phyloP scores from a whole-genome alignment of 2,329 filamentous ascomycete species.

The Malbranchea cinnamomea region DNA sequence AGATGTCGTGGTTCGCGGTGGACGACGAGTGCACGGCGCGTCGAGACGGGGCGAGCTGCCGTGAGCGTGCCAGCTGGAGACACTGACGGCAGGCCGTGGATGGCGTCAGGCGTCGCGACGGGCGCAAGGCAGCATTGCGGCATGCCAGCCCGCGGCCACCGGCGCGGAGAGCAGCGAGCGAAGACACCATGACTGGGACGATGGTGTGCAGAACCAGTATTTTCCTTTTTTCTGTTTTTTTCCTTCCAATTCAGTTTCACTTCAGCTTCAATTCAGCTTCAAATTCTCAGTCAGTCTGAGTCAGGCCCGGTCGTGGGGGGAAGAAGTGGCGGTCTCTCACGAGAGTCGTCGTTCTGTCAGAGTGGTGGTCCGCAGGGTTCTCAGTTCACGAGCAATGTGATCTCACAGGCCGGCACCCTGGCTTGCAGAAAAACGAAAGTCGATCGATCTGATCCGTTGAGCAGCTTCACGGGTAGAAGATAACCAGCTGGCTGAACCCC shows the following conservation, averaged over 20 bases:
- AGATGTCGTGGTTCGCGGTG: conserved; percentile 62
- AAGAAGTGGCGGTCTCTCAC: no score
- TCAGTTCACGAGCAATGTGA: no score
- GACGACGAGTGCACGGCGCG: conserved; percentile 68
- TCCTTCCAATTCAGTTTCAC: no score
- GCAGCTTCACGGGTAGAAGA: background rate
- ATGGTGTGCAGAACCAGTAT: background rate
- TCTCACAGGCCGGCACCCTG: no score
- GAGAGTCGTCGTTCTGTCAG: no score
- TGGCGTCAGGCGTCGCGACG: conserved; percentile 14
- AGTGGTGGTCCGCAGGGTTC: no score
- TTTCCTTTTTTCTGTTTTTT: background rate
- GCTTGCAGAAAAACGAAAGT: background rate
- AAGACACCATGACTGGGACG: conserved; percentile 8
- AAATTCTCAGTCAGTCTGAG: no score
- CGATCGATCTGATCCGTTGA: background rate
- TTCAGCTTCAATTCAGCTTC: background rate
- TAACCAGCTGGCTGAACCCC: background rate
- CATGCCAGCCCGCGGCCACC: conserved; percentile 9
- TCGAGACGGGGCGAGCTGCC: conserved; percentile 3
- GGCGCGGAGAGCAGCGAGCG: conserved; percentile 8
- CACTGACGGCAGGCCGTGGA: conserved; percentile 18
- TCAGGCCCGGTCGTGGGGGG: no score
- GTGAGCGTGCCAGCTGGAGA: conserved; percentile 16
- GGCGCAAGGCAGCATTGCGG: conserved; percentile 2